These are phyloP conservation scores for Xanthoconium purpureum DNA, from an alignment of 768 basidiomycete genomes.

Conservation along the genomic window DNA sequence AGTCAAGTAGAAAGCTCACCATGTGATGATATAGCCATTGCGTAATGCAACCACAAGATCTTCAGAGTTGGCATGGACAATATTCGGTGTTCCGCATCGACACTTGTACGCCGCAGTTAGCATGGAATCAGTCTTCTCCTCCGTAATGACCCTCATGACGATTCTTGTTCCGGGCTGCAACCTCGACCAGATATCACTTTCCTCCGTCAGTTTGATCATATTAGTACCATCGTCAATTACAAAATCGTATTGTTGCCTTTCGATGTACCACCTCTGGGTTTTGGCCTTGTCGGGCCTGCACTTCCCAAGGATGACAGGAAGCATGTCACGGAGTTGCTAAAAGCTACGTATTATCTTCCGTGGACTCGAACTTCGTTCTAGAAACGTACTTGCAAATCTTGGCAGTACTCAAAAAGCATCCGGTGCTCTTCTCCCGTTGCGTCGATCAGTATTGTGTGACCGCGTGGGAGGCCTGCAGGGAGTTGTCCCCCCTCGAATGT, in stretches of 20 bases:
- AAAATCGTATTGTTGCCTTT: constrained; percentile 1
- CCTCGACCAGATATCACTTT: neutral
- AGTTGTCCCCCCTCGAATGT: no score
- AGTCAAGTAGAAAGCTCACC: no score
- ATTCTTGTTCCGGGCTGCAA: neutral
- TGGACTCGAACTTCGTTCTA: neutral
- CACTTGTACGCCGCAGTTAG: neutral
- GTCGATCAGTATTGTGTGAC: no score
- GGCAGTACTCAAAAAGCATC: neutral
- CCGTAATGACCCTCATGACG: neutral
- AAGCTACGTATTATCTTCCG: neutral
- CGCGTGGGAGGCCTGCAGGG: no score
- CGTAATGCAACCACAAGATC: no score
- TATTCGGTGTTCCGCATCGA: neutral
- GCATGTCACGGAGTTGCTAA: neutral
- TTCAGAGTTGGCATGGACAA: neutral
- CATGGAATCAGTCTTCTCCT: neutral
- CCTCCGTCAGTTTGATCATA: neutral
- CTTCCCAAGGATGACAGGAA: neutral
- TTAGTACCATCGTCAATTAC: neutral
- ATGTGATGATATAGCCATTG: no score
- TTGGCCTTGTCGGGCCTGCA: neutral
- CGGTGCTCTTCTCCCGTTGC: neutral
- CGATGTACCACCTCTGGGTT: constrained; percentile 1
- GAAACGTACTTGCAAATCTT: neutral